Evolutionary conservation across 208 protist genomes (phyloP).

Genomic region (Crithidia mellificae): DNA sequence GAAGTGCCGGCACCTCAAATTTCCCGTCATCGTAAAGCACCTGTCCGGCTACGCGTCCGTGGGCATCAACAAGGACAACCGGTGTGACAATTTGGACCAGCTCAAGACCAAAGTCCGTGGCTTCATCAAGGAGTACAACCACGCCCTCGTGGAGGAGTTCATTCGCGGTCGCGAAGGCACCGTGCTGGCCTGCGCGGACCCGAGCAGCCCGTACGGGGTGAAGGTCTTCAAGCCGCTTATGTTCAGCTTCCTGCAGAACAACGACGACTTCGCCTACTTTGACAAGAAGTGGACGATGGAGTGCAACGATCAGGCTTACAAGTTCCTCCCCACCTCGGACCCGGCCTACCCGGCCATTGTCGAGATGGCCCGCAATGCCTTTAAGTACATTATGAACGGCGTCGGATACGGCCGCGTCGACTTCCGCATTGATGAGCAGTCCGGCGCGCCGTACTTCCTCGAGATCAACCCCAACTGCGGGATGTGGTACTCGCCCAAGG

Average conservation of each 20-base stretch:
- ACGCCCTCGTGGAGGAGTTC: constrained; percentile 89
- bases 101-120: constrained; percentile 58
- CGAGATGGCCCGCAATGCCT: constrained; percentile 81
- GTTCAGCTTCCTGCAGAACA: constrained; percentile 76
- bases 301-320: constrained; percentile 65
- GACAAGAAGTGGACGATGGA: constrained; percentile 88
- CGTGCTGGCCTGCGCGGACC: constrained; percentile 77
- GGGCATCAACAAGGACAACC: constrained; percentile 84
- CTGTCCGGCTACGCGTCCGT: constrained; percentile 86
- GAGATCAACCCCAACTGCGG: constrained; percentile 93
- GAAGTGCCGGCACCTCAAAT: constrained; percentile 82
- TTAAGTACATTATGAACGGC: constrained; percentile 83
- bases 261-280: constrained; percentile 89
- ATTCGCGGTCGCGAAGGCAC: constrained; percentile 86
- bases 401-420: constrained; percentile 87
- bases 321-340: constrained; percentile 64
- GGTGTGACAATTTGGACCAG: constrained; percentile 79
- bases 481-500: constrained; percentile 86
- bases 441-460: constrained; percentile 75
- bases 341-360: constrained; percentile 73
- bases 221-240: constrained; percentile 89
- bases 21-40: constrained; percentile 92
- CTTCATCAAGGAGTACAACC: constrained; percentile 83
- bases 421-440: constrained; percentile 84
- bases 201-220: constrained; percentile 64